Conservation (phyloP, 495 filamentous ascomycete species). For the Penicillium dipodomyicola region DNA sequence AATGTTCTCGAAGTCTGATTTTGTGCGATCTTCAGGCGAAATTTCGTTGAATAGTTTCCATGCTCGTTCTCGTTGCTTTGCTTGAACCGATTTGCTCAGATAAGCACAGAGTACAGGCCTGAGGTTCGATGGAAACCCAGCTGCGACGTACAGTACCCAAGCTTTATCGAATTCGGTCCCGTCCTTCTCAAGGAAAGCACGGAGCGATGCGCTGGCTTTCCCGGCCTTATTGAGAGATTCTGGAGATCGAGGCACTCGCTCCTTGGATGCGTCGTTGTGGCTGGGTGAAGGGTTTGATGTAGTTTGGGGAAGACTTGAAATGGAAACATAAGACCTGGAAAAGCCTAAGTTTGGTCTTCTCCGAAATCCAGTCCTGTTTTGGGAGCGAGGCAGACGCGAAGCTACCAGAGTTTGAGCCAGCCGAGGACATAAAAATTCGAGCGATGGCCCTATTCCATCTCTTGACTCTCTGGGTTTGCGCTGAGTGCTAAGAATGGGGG, state of each 20-base stretch:
- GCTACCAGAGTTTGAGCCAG: constrained; percentile 24
- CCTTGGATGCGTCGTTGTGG: background rate
- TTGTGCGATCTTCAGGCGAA: constrained; percentile 25
- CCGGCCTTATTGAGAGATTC: background rate
- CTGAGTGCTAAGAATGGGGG: constrained; percentile 16
- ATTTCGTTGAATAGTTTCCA: constrained; percentile 44
- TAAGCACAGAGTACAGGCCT: constrained; percentile 37
- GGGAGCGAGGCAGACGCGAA: constrained; percentile 24
- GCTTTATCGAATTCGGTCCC: constrained; percentile 30
- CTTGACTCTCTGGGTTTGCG: constrained; percentile 12
- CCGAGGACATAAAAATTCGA: constrained; percentile 46
- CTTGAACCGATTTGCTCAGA: constrained; percentile 35
- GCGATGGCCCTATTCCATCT: constrained; percentile 29
- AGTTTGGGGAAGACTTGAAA: constrained; percentile 10
- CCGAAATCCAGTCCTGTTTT: constrained; percentile 30
- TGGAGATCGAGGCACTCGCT: background rate
- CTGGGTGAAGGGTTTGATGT: background rate
- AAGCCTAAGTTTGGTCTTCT: constrained; percentile 22
- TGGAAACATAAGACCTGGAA: constrained; percentile 33
- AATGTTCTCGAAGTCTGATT: constrained; percentile 40
- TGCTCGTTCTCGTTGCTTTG: constrained; percentile 44
- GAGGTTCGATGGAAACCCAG: constrained; percentile 27
- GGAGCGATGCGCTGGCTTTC: constrained; percentile 19
- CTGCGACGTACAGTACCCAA: constrained; percentile 37
- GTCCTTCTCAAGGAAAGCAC: constrained; percentile 19